phyloP scores from a whole-genome alignment of 2,329 filamentous ascomycete species.

The Plenodomus lindquistii region DNA sequence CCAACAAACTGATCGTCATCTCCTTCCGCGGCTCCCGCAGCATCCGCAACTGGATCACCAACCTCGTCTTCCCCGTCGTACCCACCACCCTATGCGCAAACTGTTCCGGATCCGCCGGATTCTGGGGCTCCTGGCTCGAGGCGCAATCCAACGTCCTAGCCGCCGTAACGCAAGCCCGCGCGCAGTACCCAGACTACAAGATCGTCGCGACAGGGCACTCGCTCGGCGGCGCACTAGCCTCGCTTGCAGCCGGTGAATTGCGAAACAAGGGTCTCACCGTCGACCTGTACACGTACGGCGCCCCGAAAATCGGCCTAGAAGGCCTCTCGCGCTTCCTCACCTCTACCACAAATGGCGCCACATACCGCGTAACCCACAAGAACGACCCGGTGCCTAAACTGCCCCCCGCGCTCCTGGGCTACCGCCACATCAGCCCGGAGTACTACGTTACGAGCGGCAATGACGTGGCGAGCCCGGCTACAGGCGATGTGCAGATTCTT shows the following conservation, averaged over 20 bases:
- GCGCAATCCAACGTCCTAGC: conserved; percentile 49
- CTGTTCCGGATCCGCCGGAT: conserved; percentile 63
- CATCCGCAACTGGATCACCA: conserved; percentile 65
- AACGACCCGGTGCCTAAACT: conserved; percentile 71
- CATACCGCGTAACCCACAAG: conserved; percentile 68
- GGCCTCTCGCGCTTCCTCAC: conserved; percentile 60
- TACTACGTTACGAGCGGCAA: conserved; percentile 54
- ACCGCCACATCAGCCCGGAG: conserved; percentile 70
- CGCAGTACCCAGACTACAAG: conserved; percentile 55
- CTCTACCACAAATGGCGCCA: conserved; percentile 54
- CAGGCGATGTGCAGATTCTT: conserved; percentile 24
- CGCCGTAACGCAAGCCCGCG: conserved; percentile 51
- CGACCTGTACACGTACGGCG: conserved; percentile 69
- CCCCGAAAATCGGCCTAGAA: conserved; percentile 66
- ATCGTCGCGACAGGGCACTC: conserved; percentile 69
- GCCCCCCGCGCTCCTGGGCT: conserved; percentile 64
- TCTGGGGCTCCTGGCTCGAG: conserved; percentile 63
- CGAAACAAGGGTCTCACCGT: conserved; percentile 52
- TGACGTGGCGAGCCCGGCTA: conserved; percentile 14
- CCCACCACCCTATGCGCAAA: conserved; percentile 48
- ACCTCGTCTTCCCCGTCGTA: conserved; percentile 52
- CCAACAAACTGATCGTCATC: conserved; percentile 60
- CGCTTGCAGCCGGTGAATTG: conserved; percentile 62
- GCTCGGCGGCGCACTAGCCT: conserved; percentile 67
- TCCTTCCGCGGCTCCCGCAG: conserved; percentile 63